phyloP scores from a whole-genome alignment of 345 rosid species.

The Linum tenue region DNA sequence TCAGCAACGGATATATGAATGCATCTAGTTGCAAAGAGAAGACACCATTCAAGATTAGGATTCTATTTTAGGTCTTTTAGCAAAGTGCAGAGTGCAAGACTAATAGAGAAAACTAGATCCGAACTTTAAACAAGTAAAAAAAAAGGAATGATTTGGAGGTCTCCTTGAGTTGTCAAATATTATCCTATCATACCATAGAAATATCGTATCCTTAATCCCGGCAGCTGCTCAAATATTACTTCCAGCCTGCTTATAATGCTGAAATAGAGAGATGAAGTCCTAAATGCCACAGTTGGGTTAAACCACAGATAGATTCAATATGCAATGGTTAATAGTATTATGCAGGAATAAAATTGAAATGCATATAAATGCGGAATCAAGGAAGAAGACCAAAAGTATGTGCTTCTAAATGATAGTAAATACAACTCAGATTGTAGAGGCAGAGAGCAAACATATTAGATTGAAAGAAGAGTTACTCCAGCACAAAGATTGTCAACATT shows the following conservation, averaged over 20 bases:
- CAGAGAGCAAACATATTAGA: too few species aligned
- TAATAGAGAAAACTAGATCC: background rate
- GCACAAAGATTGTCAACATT: too few species aligned
- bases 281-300: constrained; percentile 55
- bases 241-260: constrained; percentile 71
- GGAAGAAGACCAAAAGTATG: too few species aligned
- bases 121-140: too few species aligned
- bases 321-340: constrained; percentile 12
- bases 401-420: too few species aligned
- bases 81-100: background rate
- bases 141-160: constrained; percentile 26
- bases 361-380: too few species aligned
- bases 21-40: background rate
- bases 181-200: constrained; percentile 72
- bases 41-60: background rate
- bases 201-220: constrained; percentile 43
- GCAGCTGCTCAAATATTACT: constrained; percentile 73
- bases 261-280: constrained; percentile 58
- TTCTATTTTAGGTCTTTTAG: background rate
- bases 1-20: too few species aligned
- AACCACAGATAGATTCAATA: constrained; percentile 25
- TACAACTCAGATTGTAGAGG: too few species aligned
- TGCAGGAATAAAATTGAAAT: background rate
- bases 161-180: constrained; percentile 35
- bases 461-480: too few species aligned